Evolutionary conservation across 495 filamentous ascomycete genomes (phyloP), one percentile per base, ranked within the genome.

Genomic region (Aspergillus ostianus): DNA sequence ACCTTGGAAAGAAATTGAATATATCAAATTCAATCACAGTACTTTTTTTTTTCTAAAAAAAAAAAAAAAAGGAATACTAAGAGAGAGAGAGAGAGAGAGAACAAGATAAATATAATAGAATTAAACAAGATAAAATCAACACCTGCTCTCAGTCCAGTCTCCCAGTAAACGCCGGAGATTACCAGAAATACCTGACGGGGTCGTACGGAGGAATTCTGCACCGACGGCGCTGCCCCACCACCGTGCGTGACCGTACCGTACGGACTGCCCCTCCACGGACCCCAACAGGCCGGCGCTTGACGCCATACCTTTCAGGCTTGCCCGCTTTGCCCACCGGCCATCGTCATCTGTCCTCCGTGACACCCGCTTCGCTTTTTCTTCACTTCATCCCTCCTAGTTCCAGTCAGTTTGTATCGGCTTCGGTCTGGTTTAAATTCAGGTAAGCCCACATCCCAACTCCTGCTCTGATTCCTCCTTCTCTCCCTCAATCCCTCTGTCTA

Each of bases 241-340:
- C 36, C 8, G 12, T 5, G 8, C 36, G 36, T 41, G 9, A 41
- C 36, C 10, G 12, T 41, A 41, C 10, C 10, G 36, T 41, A 41
- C 36, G 2, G 10, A 41, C 6, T 41, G 36, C 70, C 70, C 68
- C 69, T 67, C 65, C 67, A 47, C 74, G 74, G 74, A 77, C 72
- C 73, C 62, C 75, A 77, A 67, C 69, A 71, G 62, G 66, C 75
- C 75, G 75, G 72, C 13, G 36, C 36, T 72, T 68, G 67, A 74
- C 70, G 67, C 61, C 67, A 71, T 62, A 53, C 26, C 36, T 27
- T 56, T 54, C 52, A 54, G 52, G 52, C 52, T 32, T 44, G 51
- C 45, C 23, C 23, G 36, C 48, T 21, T 51, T 51, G 44, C 55
- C 53, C 53, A 51, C 53, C 47, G 30, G 23, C 51, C 51, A 48